Evolutionary conservation across 2,329 filamentous ascomycete species (phyloP).

Genomic region (Sporothrix schenckii): DNA sequence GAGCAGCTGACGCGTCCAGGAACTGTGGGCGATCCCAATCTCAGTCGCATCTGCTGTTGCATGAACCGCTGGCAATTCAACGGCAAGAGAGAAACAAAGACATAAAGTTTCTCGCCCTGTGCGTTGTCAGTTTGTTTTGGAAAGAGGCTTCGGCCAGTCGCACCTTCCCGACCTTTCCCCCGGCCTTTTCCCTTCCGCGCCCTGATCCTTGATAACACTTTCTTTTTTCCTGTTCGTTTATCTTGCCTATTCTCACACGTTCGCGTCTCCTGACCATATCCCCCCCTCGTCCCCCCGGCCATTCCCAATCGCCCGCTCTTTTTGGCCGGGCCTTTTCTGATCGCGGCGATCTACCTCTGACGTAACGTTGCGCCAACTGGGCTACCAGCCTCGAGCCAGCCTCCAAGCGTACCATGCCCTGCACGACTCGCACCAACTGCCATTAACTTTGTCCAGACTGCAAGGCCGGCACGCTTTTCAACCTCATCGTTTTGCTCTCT

Average conservation of each 20-base stretch:
- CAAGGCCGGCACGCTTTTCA: background rate
- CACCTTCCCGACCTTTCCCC: constrained; percentile 8
- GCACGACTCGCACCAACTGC: constrained; percentile 15
- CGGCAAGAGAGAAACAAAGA: constrained; percentile 4
- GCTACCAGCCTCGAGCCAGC: background rate
- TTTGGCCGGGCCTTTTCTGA: background rate
- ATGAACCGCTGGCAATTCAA: background rate
- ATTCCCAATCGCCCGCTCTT: constrained; percentile 4
- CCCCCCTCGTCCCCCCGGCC: background rate
- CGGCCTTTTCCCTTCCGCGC: background rate
- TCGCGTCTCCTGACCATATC: background rate
- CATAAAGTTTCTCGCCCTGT: background rate
- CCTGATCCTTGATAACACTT: background rate
- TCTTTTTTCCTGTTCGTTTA: background rate
- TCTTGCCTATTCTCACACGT: background rate
- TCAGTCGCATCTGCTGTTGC: background rate
- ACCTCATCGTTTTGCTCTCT: background rate
- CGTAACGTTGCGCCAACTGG: constrained; percentile 36
- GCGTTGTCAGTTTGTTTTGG: background rate
- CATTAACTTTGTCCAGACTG: background rate
- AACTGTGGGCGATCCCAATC: constrained; percentile 27
- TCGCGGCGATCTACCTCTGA: constrained; percentile 31
- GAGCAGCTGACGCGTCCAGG: background rate
- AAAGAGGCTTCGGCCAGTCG: constrained; percentile 18
- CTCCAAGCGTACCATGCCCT: background rate